Conservation (phyloP, 805 yeast genomes). For the Henningerozyma blattae region DNA sequence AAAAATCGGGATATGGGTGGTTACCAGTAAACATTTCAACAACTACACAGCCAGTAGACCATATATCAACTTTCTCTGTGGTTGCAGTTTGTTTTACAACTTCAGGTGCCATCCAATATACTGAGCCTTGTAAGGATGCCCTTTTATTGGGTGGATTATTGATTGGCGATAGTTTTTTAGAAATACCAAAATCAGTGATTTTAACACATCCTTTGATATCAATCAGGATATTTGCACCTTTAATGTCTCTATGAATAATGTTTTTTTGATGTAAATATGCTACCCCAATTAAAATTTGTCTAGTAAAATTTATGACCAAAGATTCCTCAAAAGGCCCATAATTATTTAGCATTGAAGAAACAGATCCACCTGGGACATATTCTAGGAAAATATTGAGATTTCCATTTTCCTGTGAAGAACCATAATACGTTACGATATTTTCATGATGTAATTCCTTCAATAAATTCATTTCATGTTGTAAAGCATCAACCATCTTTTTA, state of each 20-base stretch:
- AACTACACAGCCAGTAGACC: slow-evolving; percentile 93
- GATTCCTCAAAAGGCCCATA: slow-evolving; percentile 79
- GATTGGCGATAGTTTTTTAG: slow-evolving; percentile 52
- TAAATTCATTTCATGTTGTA: slow-evolving; percentile 70
- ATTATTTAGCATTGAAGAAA: slow-evolving; percentile 55
- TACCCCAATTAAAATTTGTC: slow-evolving; percentile 68
- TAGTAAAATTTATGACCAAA: slow-evolving; percentile 53
- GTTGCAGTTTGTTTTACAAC: slow-evolving; percentile 89
- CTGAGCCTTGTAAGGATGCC: slow-evolving; percentile 86
- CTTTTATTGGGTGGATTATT: slow-evolving; percentile 35
- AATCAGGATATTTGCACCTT: slow-evolving; percentile 77
- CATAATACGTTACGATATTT: slow-evolving; percentile 84
- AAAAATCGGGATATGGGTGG: slow-evolving; percentile 91
- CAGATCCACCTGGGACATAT: slow-evolving; percentile 64
- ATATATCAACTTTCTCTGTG: slow-evolving; percentile 87
- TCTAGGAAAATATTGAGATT: slow-evolving; percentile 69
- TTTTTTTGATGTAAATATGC: slow-evolving; percentile 61
- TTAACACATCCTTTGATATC: slow-evolving; percentile 74
- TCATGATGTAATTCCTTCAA: slow-evolving; percentile 76
- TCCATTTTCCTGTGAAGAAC: slow-evolving; percentile 66
- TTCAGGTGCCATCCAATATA: slow-evolving; percentile 99
- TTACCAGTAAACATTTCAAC: slow-evolving; percentile 93
- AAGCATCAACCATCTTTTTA: slow-evolving; percentile 58
- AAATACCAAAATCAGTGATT: slow-evolving; percentile 79
- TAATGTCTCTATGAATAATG: slow-evolving; percentile 78